Base-by-base conservation (phyloP, 179 eudicot species). In the Gypsophila paniculata region DNA sequence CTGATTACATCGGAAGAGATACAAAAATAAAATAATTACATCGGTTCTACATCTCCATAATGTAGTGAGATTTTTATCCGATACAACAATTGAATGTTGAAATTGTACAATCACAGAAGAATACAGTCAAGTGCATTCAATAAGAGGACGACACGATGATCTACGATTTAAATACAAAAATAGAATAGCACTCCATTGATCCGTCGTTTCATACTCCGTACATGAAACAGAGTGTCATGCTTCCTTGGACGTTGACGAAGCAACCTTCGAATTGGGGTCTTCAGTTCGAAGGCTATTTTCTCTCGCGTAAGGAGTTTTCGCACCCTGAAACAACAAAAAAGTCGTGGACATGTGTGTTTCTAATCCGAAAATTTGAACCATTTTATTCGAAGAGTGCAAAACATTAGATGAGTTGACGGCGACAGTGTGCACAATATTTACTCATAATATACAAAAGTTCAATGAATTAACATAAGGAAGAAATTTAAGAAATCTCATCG, bases 211-310 rank as follows among this genome's bases (percentile, higher is more conserved):
- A 9, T 42, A 42, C 46, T 6, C 46, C 11, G 46, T 42, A 42
- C 8, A 62, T n/a, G 26, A 65, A 17, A 61, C 46, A 22, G 74
- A 51, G 25, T 51, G 8, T 75, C 36, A 74, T 25, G 70, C 25
- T 83, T 77, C 72, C 66, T 82, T 83, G 62, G 93, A 79, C 44
- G 77, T 74, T 21, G 88, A 68, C 64, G 86, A 78, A 29, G 58
- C 69, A 34, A 72, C 84, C 12, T 79, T 77, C 49, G 65, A 8
- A 53, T 11, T 60, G 69, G 66, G 44, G 59, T 71, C 68, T 81
- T 90, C 96, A 61, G 65, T 74, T 78, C 95, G 87, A 66, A 89
- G 85, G 79, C 95, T 87, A 80, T 79, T 79, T 59, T 85, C 95
- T 80, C 95, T 85, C 3, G 69, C 73, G 81, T 91, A 89, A 69